phyloP scores from a whole-genome alignment of 228 moss, liverwort and hornwort genomes.

The Sphagnum magellanicum region DNA sequence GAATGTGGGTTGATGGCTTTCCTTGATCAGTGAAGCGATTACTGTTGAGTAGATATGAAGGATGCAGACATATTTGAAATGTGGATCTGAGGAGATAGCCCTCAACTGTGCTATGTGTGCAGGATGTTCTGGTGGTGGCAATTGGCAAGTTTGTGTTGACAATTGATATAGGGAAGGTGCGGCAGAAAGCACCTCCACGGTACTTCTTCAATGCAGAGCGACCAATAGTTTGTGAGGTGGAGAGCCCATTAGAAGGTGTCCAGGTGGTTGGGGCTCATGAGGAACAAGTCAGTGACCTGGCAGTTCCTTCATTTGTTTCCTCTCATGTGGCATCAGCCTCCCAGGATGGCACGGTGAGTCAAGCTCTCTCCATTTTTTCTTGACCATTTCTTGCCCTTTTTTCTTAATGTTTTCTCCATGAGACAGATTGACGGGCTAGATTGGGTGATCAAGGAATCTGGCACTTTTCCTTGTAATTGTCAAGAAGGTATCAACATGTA shows the following conservation, averaged over 20 bases:
- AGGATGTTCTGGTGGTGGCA: constrained; percentile 81
- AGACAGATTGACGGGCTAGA: background rate
- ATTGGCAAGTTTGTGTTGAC: constrained; percentile 72
- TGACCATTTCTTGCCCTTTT: background rate
- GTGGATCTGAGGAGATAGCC: background rate
- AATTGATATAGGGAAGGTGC: constrained; percentile 47
- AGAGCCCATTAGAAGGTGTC: constrained; percentile 66
- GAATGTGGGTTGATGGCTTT: no score
- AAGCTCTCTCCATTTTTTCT: background rate
- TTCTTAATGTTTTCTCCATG: background rate
- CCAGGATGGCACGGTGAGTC: constrained; percentile 82
- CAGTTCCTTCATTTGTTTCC: constrained; percentile 54
- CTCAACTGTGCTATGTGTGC: constrained; percentile 11
- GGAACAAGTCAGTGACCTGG: constrained; percentile 70
- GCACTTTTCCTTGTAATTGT: background rate
- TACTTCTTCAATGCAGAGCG: constrained; percentile 71
- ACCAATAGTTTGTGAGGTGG: constrained; percentile 52
- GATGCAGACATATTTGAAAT: background rate
- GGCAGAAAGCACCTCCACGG: constrained; percentile 38
- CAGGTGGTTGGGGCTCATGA: constrained; percentile 67
- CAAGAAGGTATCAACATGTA: background rate
- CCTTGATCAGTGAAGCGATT: no score
- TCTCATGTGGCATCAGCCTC: constrained; percentile 78
- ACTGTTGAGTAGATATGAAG: no score
- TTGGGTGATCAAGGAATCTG: background rate